These are phyloP conservation scores for Logfia minima DNA, from an alignment of 129 eudicot species.

Conservation along the genomic window DNA sequence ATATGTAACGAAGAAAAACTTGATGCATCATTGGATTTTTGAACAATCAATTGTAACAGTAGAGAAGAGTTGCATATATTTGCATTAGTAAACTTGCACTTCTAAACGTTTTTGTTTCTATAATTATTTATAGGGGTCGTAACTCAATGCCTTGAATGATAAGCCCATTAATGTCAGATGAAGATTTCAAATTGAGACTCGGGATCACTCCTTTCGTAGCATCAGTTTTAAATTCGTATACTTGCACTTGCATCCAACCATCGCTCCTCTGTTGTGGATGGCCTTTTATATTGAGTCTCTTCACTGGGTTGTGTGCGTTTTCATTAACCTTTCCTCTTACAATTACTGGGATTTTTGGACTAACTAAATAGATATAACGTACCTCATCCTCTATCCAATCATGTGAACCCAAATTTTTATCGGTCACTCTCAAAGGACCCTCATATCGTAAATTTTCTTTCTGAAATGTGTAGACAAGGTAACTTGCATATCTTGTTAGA, in stretches of 20 bases:
- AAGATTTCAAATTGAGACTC: background rate
- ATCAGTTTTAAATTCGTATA: background rate
- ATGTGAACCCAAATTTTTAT: background rate
- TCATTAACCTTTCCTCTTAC: conserved; percentile 1
- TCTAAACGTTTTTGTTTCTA: too few relatives aligned
- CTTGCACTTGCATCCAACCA: conserved; percentile 23
- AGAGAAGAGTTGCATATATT: too few relatives aligned
- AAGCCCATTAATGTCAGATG: background rate
- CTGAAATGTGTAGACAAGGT: background rate
- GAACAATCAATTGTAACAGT: too few relatives aligned
- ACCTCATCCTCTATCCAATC: background rate
- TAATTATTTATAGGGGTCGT: background rate
- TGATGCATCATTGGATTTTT: too few relatives aligned
- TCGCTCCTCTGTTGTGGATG: conserved; percentile 18
- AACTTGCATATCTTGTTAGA: conserved; percentile 13
- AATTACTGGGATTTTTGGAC: conserved; percentile 20
- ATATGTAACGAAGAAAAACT: too few relatives aligned
- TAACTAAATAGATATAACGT: background rate
- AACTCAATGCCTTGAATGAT: background rate
- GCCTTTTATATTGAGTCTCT: background rate
- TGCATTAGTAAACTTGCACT: too few relatives aligned
- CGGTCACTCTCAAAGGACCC: background rate
- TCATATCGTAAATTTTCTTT: background rate
- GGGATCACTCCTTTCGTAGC: background rate
- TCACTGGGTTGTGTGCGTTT: conserved; percentile 6